Base-by-base conservation (phyloP, 2,329 filamentous ascomycete species). In the Huntiella abstrusa region DNA sequence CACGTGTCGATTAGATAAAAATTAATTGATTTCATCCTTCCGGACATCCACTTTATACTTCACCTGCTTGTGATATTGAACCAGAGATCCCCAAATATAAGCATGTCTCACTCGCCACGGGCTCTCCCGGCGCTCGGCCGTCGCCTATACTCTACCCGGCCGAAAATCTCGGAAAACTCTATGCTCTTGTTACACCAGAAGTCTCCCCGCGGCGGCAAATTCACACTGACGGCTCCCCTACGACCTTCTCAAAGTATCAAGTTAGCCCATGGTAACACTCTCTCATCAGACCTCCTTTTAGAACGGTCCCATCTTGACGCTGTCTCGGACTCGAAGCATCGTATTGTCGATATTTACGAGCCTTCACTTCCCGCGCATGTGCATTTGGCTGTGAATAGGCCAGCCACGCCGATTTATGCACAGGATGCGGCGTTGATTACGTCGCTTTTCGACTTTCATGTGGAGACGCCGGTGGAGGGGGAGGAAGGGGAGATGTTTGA, bases 391-490 rank as follows among this genome's bases (percentile, higher is more conserved):
- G 77, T 71, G 41, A 70, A 71, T 52, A 72, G 83, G 48, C 59
- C 79, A 11, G 83, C 86, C n/a, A 88, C 83, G 46, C 83, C 83
- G 55, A 64, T 64, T 38, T 91, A 91, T 56, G 76, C 81, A 12
- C 70, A 75, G 49, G 83, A 88, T 60, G 80, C 82, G 13, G 78
- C 72, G 52, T 63, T 82, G 32, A 87, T 91, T 45, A 77, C 85
- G 34, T 80, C 75, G 1, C 66, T 87, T 17, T 69, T 92, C 16
- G 83, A 91, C 57, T 67, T 91, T 39, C 77, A 88, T 57, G 71
- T 75, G 55, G 34, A 55, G 62, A 28, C 2, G 6, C 50, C 46
- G 10, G 40, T 32, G 13, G 13, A 28, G 22, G 40, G 16, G 4
- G 28, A 41, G 57, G 61, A 17, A 58, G 59, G 15, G 49, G 59